Base-by-base conservation (phyloP, 441 rosid species). In the Cnidoscolus chayamansa region DNA sequence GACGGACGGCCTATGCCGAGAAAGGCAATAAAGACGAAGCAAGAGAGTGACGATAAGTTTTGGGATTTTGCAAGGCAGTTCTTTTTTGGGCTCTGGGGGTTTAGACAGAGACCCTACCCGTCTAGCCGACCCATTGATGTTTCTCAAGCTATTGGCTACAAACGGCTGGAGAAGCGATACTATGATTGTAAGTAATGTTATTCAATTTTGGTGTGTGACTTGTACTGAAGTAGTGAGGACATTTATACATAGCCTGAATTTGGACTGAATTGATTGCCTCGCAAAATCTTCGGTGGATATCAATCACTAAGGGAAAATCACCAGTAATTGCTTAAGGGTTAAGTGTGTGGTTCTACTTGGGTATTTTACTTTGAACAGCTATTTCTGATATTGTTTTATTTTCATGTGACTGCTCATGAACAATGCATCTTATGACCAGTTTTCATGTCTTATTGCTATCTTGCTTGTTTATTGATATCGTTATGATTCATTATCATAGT, bases 141-240 rank as follows among this genome's bases (percentile, higher is more conserved):
- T 68, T 94, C 98, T 68, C 98, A 94, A 78, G 97, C 98, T 16
- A 86, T 94, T 61, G 97, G 98, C n/a, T 93, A 87, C 74, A 87
- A 93, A 84, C 83, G 82, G 59, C 90, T 93, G 1, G 98, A 93
- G 83, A 76, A 82, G 79, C 89, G 98, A 4, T 93, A 93, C 76
- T 91, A 91, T 80, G 98, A 93, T 75, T 91, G 97, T 93, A 80
- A 87, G 94, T 84, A 20, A 19, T 56, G 35, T 8, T 11, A 40
- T 59, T 11, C 16, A 56, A 9, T 2, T 15, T 50, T 13, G 2
- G 45, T 35, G 7, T 40, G 7, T 40, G 45, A 40, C 7, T 40
- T 40, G 45, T 40, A 40, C 45, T 40, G 45, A 40, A 40, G 45
- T 40, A 3, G 45, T 40, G 45, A 40, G 45, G 45, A 40, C 45